A percentile compares a stretch with the other conserved stretches of the same genome.
Evolutionary conservation across 2,329 filamentous ascomycete genomes (phyloP).

Genomic region (Thielaviopsis euricoi): DNA sequence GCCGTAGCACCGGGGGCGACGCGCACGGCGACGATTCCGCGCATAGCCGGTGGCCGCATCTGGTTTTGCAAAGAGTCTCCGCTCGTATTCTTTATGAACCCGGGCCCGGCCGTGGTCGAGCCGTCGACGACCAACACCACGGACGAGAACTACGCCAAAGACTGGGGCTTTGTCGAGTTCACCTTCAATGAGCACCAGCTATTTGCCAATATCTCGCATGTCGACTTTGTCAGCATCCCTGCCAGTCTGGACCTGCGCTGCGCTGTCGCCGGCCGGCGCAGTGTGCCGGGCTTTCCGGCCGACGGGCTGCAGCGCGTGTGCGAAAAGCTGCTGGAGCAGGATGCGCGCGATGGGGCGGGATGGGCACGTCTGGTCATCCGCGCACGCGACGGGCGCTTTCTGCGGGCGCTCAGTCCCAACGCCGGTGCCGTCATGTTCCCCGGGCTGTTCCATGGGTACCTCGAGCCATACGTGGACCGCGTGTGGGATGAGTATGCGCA

Average conservation of each 20-base stretch:
- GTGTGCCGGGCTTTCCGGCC: conserved; percentile 31
- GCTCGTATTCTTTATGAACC: conserved; percentile 55
- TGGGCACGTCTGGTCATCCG: conserved; percentile 37
- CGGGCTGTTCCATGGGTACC: conserved; percentile 34
- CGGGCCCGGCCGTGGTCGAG: conserved; percentile 56
- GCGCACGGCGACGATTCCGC: conserved; percentile 47
- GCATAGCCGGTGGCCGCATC: conserved; percentile 52
- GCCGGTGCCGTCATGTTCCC: conserved; percentile 27
- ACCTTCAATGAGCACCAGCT: conserved; percentile 45
- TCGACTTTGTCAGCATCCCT: conserved; percentile 59
- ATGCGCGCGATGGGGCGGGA: conserved; percentile 27
- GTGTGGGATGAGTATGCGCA: conserved; percentile 33
- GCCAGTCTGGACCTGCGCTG: conserved; percentile 38
- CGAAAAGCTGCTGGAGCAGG: conserved; percentile 27
- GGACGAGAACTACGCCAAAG: conserved; percentile 43
- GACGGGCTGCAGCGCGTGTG: conserved; percentile 31
- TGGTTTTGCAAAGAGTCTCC: conserved; percentile 49
- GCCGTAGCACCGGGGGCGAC: conserved; percentile 43
- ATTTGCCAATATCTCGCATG: conserved; percentile 55
- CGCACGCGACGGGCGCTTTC: conserved; percentile 21
- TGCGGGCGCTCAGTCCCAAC: conserved; percentile 39
- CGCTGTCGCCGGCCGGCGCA: conserved; percentile 25
- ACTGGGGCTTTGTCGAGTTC: conserved; percentile 55
- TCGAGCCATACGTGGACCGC: conserved; percentile 29
- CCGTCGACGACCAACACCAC: conserved; percentile 51